Base-by-base conservation (phyloP, 73 alveolate genomes). In the Urostyla sp. region DNA sequence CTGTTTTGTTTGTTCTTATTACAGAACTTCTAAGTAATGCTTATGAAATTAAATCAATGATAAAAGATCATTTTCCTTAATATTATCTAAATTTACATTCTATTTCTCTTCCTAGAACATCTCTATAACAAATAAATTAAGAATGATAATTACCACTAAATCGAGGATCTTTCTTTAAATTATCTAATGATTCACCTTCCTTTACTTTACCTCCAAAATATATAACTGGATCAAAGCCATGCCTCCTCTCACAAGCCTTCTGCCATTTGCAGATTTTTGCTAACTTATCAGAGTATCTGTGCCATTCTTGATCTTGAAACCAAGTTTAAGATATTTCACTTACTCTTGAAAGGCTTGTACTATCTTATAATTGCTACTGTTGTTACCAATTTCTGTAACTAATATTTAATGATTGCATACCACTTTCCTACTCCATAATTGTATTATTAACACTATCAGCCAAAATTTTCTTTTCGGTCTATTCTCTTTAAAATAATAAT, bases 271-370 rank as follows among this genome's bases (percentile, higher is more conserved):
- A 57, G 7, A 63, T 37, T 63, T 63, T 63, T 37, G 37, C 79
- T 10, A 63, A 28, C 31, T 63, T 63, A 23, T 40, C 44, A 21
- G 79, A 63, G 23, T 28, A 40, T 37, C 79, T 63, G 28, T 37
- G 60, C 79, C 79, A 63, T 43, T 63, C 79, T 10, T 57, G 79
- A 63, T 63, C 79, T 21, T 63, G 37, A 24, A 63, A 10, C 79
- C 79, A 63, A n/a, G 58, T 7, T 23, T 63, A 28, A 40, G 79
- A 38, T 2, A 63, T 37, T 63, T 63, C 79, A 20, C 44, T n/a
- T n/a, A n/a, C n/a, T n/a, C n/a, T n/a, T n/a, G n/a, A n/a, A n/a
- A n/a, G n/a, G n/a, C n/a, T n/a, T n/a, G n/a, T n/a, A n/a, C n/a
- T n/a, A n/a, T n/a, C n/a, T n/a, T n/a, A n/a, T n/a, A n/a, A n/a